These are phyloP conservation scores for Bocquillonia castaneifolia DNA, from an alignment of 441 rosid species.

Conservation along the genomic window DNA sequence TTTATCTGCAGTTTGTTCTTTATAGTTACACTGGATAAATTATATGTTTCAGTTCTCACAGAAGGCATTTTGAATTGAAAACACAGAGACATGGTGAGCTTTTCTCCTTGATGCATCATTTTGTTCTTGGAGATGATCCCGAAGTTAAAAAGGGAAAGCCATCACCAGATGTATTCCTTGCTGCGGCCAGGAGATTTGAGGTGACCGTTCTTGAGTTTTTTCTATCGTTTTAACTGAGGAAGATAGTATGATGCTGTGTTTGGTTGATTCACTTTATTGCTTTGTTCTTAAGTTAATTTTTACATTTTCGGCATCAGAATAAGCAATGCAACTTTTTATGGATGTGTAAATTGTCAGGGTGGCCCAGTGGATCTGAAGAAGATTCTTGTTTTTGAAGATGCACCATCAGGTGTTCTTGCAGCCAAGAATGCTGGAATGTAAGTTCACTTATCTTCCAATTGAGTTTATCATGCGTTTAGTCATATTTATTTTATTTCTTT, in stretches of 20 bases:
- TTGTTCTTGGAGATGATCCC: conserved; percentile 86
- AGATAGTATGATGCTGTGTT: not conserved
- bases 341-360: conserved; percentile 39
- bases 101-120: conserved; percentile 87
- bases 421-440: conserved; percentile 93
- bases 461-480: not conserved
- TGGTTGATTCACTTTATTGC: conserved; percentile 10
- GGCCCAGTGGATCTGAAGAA: conserved; percentile 52
- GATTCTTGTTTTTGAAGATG: conserved; percentile 84
- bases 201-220: conserved; percentile 30
- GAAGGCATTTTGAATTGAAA: conserved; percentile 72
- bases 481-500: not conserved
- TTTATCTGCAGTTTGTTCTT: not conserved
- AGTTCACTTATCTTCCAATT: conserved; percentile 33
- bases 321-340: conserved; percentile 11
- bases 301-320: not conserved
- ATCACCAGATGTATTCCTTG: conserved; percentile 77
- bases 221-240: conserved; percentile 1
- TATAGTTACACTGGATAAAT: not conserved
- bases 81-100: conserved; percentile 70
- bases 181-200: conserved; percentile 91
- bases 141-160: conserved; percentile 95
- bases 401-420: conserved; percentile 83
- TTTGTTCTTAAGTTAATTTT: not conserved
- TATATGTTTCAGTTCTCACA: conserved; percentile 56